Evolutionary conservation across 352 stramenopile genomes (phyloP), one percentile per base, ranked within the genome.

Genomic region (Globisporangium ultimum): DNA sequence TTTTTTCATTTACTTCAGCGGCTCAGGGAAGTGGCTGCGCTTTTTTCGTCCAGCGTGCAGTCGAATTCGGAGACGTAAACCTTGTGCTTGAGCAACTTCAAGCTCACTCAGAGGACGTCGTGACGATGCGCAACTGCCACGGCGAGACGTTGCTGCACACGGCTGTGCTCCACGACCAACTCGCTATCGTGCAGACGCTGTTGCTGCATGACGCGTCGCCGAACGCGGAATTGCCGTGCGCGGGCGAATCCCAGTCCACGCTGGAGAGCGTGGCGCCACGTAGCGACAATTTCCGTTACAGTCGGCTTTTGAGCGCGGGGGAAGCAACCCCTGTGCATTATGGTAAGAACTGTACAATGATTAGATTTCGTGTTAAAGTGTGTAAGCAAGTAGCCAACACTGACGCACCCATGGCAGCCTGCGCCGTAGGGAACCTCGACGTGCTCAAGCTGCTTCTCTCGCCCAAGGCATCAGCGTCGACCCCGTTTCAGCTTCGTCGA

Each of bases 271-370:
- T 76, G 14, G 75, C 79, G 0, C 73, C 79, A 36, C 65, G 76
- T 13, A 80, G 64, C 17, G 53, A 70, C 38, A 89, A 90, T 70
- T 87, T 81, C 41, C 71, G 72, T 34, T 80, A 76, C 63, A 84
- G 74, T 43, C 67, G 68, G 34, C 67, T 87, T 58, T 70, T 89
- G 5, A 61, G 74, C 15, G 66, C 76, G 12, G 70, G 63, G 0
- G 82, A 88, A 43, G 78, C 80, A 1, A 92, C 82, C 3, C 72
- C 82, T 5, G 53, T 87, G 6, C 82, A 92, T 63, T 92, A 87
- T 54, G 70, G 75, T 83, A 56, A 15, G 62, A 38, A 13, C n/a
- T 41, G 24, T 61, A 5, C 15, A 32, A 47, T 34, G 15, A 20
- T 3, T 52, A 1, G 17, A 7, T 3, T 48, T 17, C n/a, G 32